Percentiles rank a stretch among this genome's conserved stretches.
Conservation (phyloP, 257 asterid genomes). For the Nicotiana knightiana region DNA sequence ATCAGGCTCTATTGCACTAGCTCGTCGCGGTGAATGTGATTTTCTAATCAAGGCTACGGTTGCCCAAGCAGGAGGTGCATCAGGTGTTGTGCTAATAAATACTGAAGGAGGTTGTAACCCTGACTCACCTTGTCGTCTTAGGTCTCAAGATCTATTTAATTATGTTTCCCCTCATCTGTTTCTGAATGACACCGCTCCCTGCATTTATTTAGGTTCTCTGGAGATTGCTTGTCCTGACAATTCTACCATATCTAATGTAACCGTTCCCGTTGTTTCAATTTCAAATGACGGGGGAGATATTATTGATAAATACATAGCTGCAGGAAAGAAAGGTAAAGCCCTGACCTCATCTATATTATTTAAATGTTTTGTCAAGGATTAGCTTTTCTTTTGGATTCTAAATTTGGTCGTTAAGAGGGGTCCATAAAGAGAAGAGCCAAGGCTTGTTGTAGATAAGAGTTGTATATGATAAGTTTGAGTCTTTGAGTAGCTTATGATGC, state of each 20-base stretch:
- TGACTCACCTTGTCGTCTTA: constrained; percentile 20
- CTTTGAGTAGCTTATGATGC: not conserved
- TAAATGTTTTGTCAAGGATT: not conserved
- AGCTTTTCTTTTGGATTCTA: constrained; percentile 2
- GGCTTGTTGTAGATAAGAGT: too few relatives aligned
- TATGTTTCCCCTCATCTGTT: not conserved
- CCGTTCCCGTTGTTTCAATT: constrained; percentile 72
- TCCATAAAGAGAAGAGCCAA: too few relatives aligned
- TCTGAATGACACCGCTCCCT: constrained; percentile 21
- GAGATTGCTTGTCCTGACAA: constrained; percentile 80
- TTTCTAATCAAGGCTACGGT: constrained; percentile 70
- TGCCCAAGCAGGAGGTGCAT: constrained; percentile 83
- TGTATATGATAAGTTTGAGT: too few relatives aligned
- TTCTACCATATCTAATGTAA: constrained; percentile 43
- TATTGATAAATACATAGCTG: constrained; percentile 48
- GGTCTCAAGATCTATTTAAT: not conserved
- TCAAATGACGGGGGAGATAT: constrained; percentile 75
- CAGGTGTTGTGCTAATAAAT: constrained; percentile 70
- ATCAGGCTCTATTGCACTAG: constrained; percentile 66
- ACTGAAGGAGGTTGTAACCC: constrained; percentile 60
- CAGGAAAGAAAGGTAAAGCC: constrained; percentile 49
- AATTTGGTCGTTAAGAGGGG: not conserved
- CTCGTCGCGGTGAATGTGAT: constrained; percentile 79
- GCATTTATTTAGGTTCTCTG: constrained; percentile 49
- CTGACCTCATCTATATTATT: not conserved